A percentile compares a stretch with the other conserved stretches of the same genome.
phyloP scores from a whole-genome alignment of 108 stramenopile genomes.

The Stephanodiscus triporus region DNA sequence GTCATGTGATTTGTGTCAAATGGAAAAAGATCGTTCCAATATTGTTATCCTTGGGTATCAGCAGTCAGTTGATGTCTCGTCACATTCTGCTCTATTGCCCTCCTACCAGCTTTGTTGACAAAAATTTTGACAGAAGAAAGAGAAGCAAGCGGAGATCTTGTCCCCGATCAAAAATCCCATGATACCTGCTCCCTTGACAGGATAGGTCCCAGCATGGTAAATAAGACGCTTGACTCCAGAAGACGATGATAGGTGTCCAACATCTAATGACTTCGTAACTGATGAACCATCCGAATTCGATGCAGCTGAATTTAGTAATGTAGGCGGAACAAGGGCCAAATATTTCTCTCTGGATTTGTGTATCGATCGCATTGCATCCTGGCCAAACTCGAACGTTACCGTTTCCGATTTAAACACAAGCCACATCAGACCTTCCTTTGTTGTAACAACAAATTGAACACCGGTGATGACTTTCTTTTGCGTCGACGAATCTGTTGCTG shows the following conservation, averaged over 20 bases:
- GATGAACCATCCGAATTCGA: conserved; percentile 4
- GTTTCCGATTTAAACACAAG: conserved; percentile 84
- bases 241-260: conserved; percentile 50
- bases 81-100: background rate
- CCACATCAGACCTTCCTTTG: conserved; percentile 71
- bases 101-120: conserved; percentile 10
- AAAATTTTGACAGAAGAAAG: background rate
- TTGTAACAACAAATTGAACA: conserved; percentile 75
- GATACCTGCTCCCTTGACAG: conserved; percentile 61
- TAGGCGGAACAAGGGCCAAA: conserved; percentile 68
- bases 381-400: conserved; percentile 62
- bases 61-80: conserved; percentile 9
- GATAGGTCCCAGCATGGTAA: conserved; percentile 81
- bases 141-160: conserved; percentile 22
- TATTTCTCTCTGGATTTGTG: conserved; percentile 47
- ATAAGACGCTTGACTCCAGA: conserved; percentile 76
- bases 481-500: conserved; percentile 33
- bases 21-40: conserved; percentile 70
- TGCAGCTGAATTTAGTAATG: conserved; percentile 9
- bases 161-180: conserved; percentile 66
- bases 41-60: conserved; percentile 26
- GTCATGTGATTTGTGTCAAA: conserved; percentile 61
- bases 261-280: conserved; percentile 15
- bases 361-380: conserved; percentile 46
- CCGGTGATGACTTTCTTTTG: conserved; percentile 58